Conservation (phyloP, 2,329 filamentous ascomycete species). For the Aureobasidium sp. region DNA sequence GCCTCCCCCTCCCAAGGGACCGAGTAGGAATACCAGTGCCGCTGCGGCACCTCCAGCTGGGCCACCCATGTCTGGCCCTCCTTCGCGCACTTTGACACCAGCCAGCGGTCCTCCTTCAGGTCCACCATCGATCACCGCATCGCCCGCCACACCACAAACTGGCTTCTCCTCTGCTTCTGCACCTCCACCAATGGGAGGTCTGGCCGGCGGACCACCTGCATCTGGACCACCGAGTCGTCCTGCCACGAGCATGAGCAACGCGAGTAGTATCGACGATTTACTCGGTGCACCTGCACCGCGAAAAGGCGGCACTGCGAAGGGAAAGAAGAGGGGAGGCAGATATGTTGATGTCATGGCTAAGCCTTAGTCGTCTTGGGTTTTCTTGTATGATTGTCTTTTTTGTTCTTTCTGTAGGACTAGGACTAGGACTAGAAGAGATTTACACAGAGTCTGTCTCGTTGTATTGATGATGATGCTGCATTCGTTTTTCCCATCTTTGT, state of each 20-base stretch:
- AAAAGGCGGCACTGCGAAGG: slow-evolving; percentile 48
- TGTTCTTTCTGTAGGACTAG: not conserved
- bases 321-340: slow-evolving; percentile 73
- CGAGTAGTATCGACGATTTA: slow-evolving; percentile 91
- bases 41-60: slow-evolving; percentile 8
- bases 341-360: slow-evolving; percentile 97
- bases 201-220: slow-evolving; percentile 27
- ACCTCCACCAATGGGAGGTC: slow-evolving; percentile 6
- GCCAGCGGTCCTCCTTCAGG: slow-evolving; percentile 17
- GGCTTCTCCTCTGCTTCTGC: slow-evolving; percentile 20
- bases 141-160: slow-evolving; percentile 8
- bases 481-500: no score
- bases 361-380: not conserved
- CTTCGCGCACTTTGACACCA: slow-evolving; percentile 19
- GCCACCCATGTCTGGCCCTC: slow-evolving; percentile 17
- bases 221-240: slow-evolving; percentile 57
- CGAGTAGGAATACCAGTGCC: slow-evolving; percentile 28
- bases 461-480: no score
- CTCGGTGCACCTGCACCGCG: slow-evolving; percentile 65
- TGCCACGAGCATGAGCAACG: slow-evolving; percentile 75
- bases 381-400: not conserved
- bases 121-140: slow-evolving; percentile 17
- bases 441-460: no score
- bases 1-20: slow-evolving; percentile 67
- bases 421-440: no score